Percentiles rank a stretch among this genome's conserved stretches.
These are phyloP conservation scores for Saprolegnia diclina DNA, from an alignment of 352 stramenopile genomes.

Conservation along the genomic window DNA sequence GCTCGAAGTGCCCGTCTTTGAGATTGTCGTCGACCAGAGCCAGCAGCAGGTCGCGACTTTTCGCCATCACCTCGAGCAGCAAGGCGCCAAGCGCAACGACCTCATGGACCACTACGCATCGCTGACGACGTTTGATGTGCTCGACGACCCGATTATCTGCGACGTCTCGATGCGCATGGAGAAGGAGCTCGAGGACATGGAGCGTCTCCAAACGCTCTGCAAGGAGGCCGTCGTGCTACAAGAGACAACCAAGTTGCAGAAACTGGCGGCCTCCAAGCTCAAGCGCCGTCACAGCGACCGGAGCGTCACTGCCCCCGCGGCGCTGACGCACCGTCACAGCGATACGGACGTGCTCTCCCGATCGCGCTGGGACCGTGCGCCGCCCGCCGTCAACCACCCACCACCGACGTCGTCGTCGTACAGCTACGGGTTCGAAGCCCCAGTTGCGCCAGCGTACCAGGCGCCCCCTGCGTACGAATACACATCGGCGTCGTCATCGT, in stretches of 20 bases:
- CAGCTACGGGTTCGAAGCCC: neutral
- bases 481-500: neutral
- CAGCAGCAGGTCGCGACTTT: constrained; percentile 74
- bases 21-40: constrained; percentile 65
- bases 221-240: constrained; percentile 44
- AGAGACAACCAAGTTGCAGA: constrained; percentile 50
- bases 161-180: constrained; percentile 33
- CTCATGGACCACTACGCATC: constrained; percentile 47
- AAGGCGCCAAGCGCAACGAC: constrained; percentile 55
- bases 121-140: constrained; percentile 43
- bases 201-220: constrained; percentile 50
- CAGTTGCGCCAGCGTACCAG: neutral
- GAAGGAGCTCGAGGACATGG: constrained; percentile 43
- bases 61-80: constrained; percentile 57
- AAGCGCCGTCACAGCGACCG: constrained; percentile 29
- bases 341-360: constrained; percentile 29
- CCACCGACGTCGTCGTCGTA: neutral
- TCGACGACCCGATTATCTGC: constrained; percentile 35
- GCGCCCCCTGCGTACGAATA: constrained; percentile 1
- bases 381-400: neutral
- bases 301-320: constrained; percentile 14
- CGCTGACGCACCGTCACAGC: constrained; percentile 43
- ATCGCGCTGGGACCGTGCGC: neutral
- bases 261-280: constrained; percentile 34
- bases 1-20: constrained; percentile 74